phyloP scores from a whole-genome alignment of 129 eudicot genomes.

The Flaveria brownii region DNA sequence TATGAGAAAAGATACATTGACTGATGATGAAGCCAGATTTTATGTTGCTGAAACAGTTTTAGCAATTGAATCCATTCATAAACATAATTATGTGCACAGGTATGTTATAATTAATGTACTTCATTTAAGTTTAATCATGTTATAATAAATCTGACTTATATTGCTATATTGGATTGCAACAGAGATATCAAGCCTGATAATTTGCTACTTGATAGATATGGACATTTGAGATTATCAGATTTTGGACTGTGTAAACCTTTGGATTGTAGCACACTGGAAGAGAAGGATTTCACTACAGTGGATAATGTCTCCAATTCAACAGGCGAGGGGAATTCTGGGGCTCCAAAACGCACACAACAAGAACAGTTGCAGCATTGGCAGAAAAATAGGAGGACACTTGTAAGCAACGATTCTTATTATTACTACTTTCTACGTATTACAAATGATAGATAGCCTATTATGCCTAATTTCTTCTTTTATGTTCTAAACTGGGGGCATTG shows the following conservation, averaged over 20 bases:
- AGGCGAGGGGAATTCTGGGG: conserved; percentile 46
- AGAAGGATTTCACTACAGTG: conserved; percentile 58
- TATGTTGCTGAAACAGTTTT: conserved; percentile 90
- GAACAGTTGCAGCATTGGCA: conserved; percentile 96
- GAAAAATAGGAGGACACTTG: conserved; percentile 89
- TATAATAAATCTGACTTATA: conserved; percentile 22
- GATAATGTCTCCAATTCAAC: conserved; percentile 47
- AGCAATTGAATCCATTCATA: conserved; percentile 95
- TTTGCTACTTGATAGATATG: conserved; percentile 85
- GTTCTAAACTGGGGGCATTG: conserved; percentile 27
- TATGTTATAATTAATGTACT: conserved; percentile 14
- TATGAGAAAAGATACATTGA: conserved; percentile 85
- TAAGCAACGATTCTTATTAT: conserved; percentile 31
- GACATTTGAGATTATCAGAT: conserved; percentile 84
- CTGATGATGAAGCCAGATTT: conserved; percentile 82
- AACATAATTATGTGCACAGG: conserved; percentile 85
- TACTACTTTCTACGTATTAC: conserved; percentile 1
- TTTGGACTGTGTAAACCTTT: conserved; percentile 88
- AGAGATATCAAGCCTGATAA: conserved; percentile 96
- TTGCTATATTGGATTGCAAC: conserved; percentile 33
- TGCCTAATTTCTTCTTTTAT: not conserved
- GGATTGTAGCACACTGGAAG: conserved; percentile 82
- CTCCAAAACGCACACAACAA: conserved; percentile 79
- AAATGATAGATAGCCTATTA: not conserved
- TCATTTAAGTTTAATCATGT: not conserved